phyloP scores from a whole-genome alignment of 768 basidiomycete genomes.

The Sistotremastrum suecicum region DNA sequence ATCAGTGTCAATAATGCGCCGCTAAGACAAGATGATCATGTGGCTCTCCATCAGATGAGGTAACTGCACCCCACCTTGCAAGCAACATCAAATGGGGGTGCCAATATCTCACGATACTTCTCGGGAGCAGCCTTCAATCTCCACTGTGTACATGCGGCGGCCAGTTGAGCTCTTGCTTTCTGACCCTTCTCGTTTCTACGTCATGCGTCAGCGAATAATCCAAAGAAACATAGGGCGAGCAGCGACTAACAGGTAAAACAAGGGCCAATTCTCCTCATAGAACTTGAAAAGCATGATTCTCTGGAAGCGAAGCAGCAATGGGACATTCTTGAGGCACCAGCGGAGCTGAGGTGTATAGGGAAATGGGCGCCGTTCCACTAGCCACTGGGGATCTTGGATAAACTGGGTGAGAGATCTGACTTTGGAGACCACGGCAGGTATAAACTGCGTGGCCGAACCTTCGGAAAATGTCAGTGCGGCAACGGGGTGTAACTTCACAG shows the following conservation, averaged over 20 bases:
- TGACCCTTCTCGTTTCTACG: neutral
- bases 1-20: constrained; percentile 11
- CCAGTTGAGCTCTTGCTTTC: constrained; percentile 1
- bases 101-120: constrained; percentile 11
- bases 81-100: constrained; percentile 10
- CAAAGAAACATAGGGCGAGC: neutral
- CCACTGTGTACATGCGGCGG: constrained; percentile 5
- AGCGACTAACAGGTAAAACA: neutral
- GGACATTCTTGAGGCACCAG: constrained; percentile 4
- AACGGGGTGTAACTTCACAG: neutral
- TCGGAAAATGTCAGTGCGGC: neutral
- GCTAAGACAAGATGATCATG: constrained; percentile 3
- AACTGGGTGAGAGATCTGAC: constrained; percentile 9
- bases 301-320: neutral
- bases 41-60: too few species aligned
- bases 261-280: too few species aligned
- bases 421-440: constrained; percentile 8
- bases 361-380: constrained; percentile 3
- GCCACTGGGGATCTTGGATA: constrained; percentile 8
- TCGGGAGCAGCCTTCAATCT: constrained; percentile 7
- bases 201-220: neutral
- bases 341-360: neutral
- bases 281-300: too few species aligned
- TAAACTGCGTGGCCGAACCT: constrained; percentile 9
- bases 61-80: constrained; percentile 7